Percentiles rank a stretch among this genome's conserved stretches.
phyloP scores from a whole-genome alignment of 176 grass and related monocot species.

The sorghum (Sorghum bicolor) region Sorghum_bicolor_NCBIv3 NC_012872.2:669001-669500 shows the following conservation, averaged over 20 bases:
- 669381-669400: no score
- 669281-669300: no score
- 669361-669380: no score
- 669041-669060: background rate
- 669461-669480: no score
- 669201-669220: background rate
- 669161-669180: background rate
- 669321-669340: no score
- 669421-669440: no score
- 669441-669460: no score
- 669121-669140: background rate
- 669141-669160: background rate
- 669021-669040: background rate
- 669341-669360: no score
- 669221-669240: background rate
- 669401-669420: no score
- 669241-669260: background rate
- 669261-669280: background rate
- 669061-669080: background rate
- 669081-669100: background rate
- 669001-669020: conserved; percentile 18
- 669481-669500: no score
- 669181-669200: background rate
- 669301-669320: no score
- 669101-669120: background rate